Evolutionary conservation across 2,329 filamentous ascomycete genomes (phyloP).

Genomic region (Ophiostoma perfectum): DNA sequence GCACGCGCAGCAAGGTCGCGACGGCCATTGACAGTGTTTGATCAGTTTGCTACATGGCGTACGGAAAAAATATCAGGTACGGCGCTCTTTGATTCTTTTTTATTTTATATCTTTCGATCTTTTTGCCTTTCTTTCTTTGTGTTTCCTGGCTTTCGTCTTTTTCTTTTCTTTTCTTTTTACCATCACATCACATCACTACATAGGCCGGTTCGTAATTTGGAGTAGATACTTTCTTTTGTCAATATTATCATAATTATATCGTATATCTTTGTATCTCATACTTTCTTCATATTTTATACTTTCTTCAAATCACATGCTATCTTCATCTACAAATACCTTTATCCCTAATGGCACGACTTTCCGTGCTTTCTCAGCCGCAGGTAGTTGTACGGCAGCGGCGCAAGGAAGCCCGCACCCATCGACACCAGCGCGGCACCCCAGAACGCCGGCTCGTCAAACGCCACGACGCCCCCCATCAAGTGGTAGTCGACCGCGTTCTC

Average conservation of each 20-base stretch:
- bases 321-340: slow-evolving; percentile 19
- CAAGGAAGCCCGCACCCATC: slow-evolving; percentile 42
- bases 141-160: not conserved
- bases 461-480: slow-evolving; percentile 47
- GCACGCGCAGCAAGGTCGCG: not conserved
- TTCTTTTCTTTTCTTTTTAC: not conserved
- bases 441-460: slow-evolving; percentile 43
- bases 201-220: not conserved
- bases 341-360: slow-evolving; percentile 40
- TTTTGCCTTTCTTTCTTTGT: not conserved
- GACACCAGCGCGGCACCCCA: slow-evolving; percentile 47
- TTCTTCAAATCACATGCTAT: not conserved
- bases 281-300: not conserved
- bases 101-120: not conserved
- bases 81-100: not conserved
- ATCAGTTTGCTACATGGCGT: not conserved
- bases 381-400: slow-evolving; percentile 52
- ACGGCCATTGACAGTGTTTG: slow-evolving; percentile 7
- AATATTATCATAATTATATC: not conserved
- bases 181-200: not conserved
- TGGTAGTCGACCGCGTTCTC: slow-evolving; percentile 53
- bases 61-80: not conserved
- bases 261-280: not conserved
- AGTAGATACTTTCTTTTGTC: not conserved
- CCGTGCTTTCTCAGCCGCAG: slow-evolving; percentile 44